Percentiles rank a stretch among this genome's conserved stretches.
These are phyloP conservation scores for Phytophthora idaei DNA, from an alignment of 352 stramenopile genomes.

Conservation along the genomic window DNA sequence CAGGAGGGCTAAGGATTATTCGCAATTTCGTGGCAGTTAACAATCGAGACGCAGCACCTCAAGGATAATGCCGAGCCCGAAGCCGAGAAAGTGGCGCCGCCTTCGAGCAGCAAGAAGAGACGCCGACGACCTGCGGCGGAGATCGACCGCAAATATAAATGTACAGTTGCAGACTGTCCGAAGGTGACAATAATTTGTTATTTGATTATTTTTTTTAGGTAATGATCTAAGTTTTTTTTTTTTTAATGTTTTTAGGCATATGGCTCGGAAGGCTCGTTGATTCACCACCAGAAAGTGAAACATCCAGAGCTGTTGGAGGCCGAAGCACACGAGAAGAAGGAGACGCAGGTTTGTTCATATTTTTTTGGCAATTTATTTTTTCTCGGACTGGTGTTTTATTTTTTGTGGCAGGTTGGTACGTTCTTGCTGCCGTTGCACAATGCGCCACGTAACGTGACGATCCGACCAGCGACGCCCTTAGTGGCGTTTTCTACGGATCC, in stretches of 20 bases:
- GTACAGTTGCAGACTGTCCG: conserved; percentile 29
- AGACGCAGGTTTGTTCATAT: conserved; percentile 37
- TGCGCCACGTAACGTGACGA: conserved; percentile 49
- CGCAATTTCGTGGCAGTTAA: conserved; percentile 38
- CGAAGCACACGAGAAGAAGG: conserved; percentile 39
- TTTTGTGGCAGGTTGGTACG: conserved; percentile 33
- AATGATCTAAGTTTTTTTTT: conserved; percentile 5
- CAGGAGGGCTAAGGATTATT: not conserved
- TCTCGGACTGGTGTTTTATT: not conserved
- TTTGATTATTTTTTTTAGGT: conserved; percentile 2
- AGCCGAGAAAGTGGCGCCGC: conserved; percentile 25
- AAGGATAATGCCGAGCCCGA: conserved; percentile 20
- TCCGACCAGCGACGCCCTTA: conserved; percentile 58
- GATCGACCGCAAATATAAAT: conserved; percentile 85
- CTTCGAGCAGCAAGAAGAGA: conserved; percentile 72
- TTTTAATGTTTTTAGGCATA: conserved; percentile 58
- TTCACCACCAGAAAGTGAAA: conserved; percentile 83
- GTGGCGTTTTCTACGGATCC: conserved; percentile 22
- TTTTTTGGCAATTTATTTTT: not conserved
- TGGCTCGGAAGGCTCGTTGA: conserved; percentile 79
- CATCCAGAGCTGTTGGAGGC: conserved; percentile 49
- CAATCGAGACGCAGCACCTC: conserved; percentile 62
- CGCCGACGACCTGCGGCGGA: conserved; percentile 72
- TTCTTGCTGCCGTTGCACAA: conserved; percentile 61
- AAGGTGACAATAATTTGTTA: conserved; percentile 50